These are phyloP conservation scores for Vigna unguiculata DNA, from an alignment of 306 rosid genomes.

Conservation along the genomic window DNA sequence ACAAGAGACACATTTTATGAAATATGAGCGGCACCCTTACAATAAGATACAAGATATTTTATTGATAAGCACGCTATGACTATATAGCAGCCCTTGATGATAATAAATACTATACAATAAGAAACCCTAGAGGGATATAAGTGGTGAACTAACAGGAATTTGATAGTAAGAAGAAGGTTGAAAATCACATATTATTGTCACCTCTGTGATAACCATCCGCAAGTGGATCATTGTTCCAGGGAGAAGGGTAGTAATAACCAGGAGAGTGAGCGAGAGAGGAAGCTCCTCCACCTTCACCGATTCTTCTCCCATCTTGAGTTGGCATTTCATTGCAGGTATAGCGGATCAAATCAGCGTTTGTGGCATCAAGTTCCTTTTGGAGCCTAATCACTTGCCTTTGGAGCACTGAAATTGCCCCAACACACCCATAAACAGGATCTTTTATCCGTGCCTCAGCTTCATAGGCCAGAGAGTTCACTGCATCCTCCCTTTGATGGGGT, in stretches of 20 bases:
- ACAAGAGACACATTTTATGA: constrained; percentile 11
- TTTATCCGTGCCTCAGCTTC: constrained; percentile 89
- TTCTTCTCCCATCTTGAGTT: constrained; percentile 40
- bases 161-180: neutral
- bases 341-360: constrained; percentile 77
- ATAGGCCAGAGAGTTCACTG: constrained; percentile 90
- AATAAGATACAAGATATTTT: neutral
- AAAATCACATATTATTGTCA: constrained; percentile 46
- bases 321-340: constrained; percentile 61
- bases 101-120: constrained; percentile 33
- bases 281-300: constrained; percentile 44
- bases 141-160: neutral
- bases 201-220: constrained; percentile 52
- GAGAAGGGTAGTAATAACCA: constrained; percentile 52
- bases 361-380: constrained; percentile 87
- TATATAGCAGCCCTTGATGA: constrained; percentile 18
- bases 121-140: constrained; percentile 42
- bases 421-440: constrained; percentile 91
- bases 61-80: constrained; percentile 17
- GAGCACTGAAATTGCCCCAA: constrained; percentile 86
- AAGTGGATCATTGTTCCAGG: constrained; percentile 56
- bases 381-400: constrained; percentile 85
- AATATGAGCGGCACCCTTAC: constrained; percentile 11
- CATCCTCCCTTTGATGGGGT: constrained; percentile 89
- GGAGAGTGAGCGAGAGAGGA: constrained; percentile 54